Conservation (phyloP, 257 asterid species). For the Prunella vulgaris region DNA sequence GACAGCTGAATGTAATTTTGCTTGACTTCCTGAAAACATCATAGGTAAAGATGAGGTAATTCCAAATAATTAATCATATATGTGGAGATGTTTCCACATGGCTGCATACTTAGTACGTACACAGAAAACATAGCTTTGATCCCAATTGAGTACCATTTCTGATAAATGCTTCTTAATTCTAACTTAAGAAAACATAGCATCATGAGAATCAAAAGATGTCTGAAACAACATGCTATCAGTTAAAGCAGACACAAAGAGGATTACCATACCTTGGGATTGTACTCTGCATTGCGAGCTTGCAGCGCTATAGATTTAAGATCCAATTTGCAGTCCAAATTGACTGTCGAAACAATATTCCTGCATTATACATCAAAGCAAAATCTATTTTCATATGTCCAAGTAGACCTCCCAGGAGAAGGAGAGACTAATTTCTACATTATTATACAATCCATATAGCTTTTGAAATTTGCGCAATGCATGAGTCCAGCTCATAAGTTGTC, state of each 20-base stretch:
- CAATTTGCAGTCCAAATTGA: slow-evolving; percentile 82
- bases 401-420: background rate
- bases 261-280: slow-evolving; percentile 76
- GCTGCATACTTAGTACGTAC: background rate
- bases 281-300: slow-evolving; percentile 92
- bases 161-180: background rate
- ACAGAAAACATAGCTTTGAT: background rate
- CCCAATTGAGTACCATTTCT: background rate
- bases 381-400: background rate
- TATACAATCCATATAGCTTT: background rate
- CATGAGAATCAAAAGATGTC: background rate
- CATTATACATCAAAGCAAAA: background rate
- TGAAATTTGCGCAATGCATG: background rate
- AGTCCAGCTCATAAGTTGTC: too few relatives aligned
- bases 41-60: background rate
- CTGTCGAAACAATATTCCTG: slow-evolving; percentile 92
- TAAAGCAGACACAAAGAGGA: background rate
- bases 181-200: background rate
- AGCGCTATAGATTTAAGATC: slow-evolving; percentile 88
- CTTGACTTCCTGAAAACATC: background rate
- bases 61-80: background rate
- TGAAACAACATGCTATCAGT: background rate
- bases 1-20: background rate
- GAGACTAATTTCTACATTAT: background rate
- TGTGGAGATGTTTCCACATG: background rate